Evolutionary conservation across 2,329 filamentous ascomycete species (phyloP), one percentile per base, ranked within the genome.

Genomic region (Pyrenophora tritici-repentis): DNA sequence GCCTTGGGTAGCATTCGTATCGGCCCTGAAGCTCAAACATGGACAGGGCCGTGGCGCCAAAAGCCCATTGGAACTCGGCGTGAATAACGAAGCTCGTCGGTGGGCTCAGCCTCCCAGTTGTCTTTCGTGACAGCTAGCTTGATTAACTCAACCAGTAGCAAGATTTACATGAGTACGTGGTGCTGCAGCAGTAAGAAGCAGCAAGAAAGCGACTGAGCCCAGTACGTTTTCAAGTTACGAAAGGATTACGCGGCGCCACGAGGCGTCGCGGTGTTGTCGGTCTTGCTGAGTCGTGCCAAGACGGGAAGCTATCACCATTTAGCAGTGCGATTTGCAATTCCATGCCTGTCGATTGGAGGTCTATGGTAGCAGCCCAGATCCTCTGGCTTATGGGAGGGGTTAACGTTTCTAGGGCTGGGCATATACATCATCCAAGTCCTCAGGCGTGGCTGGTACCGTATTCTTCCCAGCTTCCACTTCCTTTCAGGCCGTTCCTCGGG

Each of bases 21-120:
- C 26, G 20, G 38, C 22, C 33, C 45, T 35, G 33, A 44, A 22
- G 26, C 34, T 42, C 48, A 47, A 34, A 41, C 43, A 47, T 47
- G 32, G 38, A 38, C 33, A 32, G 22, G 12, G 24, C 33, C 37
- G 38, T 38, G 43, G 43, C 48, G 33, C 16, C 20, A 13, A 38
- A 47, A 18, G 43, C 38, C 37, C 43, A 47, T 38, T 42, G 32
- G 43, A 41, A 38, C 38, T 38, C 24, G 43, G 37, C 33, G 35
- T 7, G 6, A n/a, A 20, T 51, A 42, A 43, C 33, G 33, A 24
- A 22, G 37, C 48, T 41, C 47, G 33, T 47, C 33, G 10, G 33
- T 20, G n/a, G 48, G 38, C 48, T 47, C 44, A 47, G 48, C 48
- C 43, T 33, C 37, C 32, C 26, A 41, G 37, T 20, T 38, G 14